These are phyloP conservation scores for Fusarium sambucinum DNA, from an alignment of 2,329 filamentous ascomycete genomes.

Conservation along the genomic window DNA sequence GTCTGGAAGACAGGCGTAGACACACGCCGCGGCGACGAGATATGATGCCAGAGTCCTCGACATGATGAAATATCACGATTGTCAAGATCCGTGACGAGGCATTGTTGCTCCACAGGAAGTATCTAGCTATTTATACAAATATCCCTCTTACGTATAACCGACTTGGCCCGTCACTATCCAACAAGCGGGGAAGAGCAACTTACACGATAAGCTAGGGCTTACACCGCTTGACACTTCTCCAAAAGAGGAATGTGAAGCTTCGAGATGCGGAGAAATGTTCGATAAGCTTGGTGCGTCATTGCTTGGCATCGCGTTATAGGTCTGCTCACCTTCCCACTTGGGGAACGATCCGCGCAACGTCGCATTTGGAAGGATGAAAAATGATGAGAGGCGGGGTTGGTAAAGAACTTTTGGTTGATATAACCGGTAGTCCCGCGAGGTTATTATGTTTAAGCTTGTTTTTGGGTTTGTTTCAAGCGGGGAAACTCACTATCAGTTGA, in stretches of 20 bases:
- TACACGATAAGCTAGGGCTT: slow-evolving; percentile 30
- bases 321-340: slow-evolving; percentile 30
- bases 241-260: slow-evolving; percentile 32
- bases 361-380: neutral
- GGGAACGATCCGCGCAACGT: slow-evolving; percentile 18
- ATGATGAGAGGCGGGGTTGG: slow-evolving; percentile 7
- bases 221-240: slow-evolving; percentile 23
- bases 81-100: neutral
- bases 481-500: too few relatives aligned
- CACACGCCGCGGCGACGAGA: slow-evolving; percentile 30
- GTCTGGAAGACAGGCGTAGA: slow-evolving; percentile 33
- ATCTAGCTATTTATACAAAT: slow-evolving; percentile 9
- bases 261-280: neutral
- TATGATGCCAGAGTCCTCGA: slow-evolving; percentile 19
- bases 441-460: slow-evolving; percentile 31
- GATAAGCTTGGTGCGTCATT: slow-evolving; percentile 37
- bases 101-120: rapidly evolving
- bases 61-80: slow-evolving; percentile 4
- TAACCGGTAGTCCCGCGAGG: slow-evolving; percentile 6
- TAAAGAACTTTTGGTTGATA: neutral
- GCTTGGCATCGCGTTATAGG: slow-evolving; percentile 18
- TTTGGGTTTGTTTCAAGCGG: slow-evolving; percentile 4
- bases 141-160: neutral
- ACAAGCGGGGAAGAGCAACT: slow-evolving; percentile 11
- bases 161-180: slow-evolving; percentile 1